Conservation (phyloP, 495 filamentous ascomycete species). For the Neurospora sp. region DNA sequence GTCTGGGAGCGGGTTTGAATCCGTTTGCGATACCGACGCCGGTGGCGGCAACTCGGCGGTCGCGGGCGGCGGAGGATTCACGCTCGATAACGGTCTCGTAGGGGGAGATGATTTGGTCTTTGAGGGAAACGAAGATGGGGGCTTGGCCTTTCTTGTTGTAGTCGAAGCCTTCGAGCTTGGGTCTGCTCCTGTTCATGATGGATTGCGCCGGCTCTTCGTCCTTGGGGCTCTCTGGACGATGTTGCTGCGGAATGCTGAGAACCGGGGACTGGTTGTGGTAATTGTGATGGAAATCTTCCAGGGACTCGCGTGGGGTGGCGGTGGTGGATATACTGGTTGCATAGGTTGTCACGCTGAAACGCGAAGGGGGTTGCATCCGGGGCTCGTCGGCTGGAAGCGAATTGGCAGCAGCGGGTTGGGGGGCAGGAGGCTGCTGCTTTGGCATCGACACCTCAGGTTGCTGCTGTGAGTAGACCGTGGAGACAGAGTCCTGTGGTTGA, state of each 20-base stretch:
- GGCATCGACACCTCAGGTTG: not conserved
- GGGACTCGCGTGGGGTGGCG: constrained; percentile 46
- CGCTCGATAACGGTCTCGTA: not conserved
- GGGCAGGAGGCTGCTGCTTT: constrained; percentile 12
- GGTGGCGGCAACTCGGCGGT: constrained; percentile 4
- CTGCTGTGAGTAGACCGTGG: constrained; percentile 28
- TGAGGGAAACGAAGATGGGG: constrained; percentile 19
- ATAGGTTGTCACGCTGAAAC: constrained; percentile 66
- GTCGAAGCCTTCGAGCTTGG: constrained; percentile 7
- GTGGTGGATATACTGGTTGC: constrained; percentile 39
- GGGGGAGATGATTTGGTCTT: constrained; percentile 19
- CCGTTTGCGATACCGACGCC: not conserved
- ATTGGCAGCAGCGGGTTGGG: constrained; percentile 9
- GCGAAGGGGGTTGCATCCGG: constrained; percentile 48
- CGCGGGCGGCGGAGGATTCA: constrained; percentile 7
- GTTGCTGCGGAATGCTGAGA: constrained; percentile 19
- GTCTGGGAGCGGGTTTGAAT: not conserved
- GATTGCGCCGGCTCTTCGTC: constrained; percentile 5
- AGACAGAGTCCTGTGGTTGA: constrained; percentile 25
- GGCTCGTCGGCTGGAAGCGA: constrained; percentile 7
- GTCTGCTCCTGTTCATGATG: constrained; percentile 29
- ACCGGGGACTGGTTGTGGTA: constrained; percentile 22
- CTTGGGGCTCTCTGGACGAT: not conserved
- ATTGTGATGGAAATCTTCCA: constrained; percentile 23
- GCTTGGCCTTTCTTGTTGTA: constrained; percentile 5